Conservation (phyloP, 139 green algal species). For the Closterium sp. region DNA sequence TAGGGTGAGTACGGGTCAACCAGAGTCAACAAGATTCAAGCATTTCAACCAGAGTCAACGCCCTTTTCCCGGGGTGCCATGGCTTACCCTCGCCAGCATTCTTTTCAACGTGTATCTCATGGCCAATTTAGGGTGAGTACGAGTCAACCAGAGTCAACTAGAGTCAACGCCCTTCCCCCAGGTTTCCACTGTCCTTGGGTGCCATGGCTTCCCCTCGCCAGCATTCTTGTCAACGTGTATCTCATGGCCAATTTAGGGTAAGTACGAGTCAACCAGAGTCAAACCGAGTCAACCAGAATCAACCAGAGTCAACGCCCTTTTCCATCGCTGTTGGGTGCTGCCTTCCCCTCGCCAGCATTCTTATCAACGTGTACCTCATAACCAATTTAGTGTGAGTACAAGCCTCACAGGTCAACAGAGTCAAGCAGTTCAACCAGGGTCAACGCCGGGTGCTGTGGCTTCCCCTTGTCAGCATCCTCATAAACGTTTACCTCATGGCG, state of each 20-base stretch:
- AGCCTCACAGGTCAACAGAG: no score
- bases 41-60: background rate
- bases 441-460: background rate
- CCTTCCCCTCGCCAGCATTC: no score
- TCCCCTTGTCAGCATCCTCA: conserved; percentile 21
- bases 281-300: background rate
- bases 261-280: background rate
- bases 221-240: conserved; percentile 46
- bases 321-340: no score
- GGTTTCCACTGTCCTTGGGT: no score
- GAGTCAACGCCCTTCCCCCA: background rate
- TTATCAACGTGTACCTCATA: no score
- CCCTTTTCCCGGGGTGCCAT: no score
- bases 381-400: no score
- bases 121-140: conserved; percentile 14
- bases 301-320: background rate
- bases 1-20: background rate
- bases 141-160: no score
- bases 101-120: conserved; percentile 19
- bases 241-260: conserved; percentile 30
- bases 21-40: no score
- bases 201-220: background rate
- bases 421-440: background rate
- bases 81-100: no score
- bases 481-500: conserved; percentile 43